A percentile compares a stretch with the other conserved stretches of the same genome.
These are phyloP conservation scores for Blastobotrys robertii DNA, from an alignment of 805 yeast species.

Conservation along the genomic window DNA sequence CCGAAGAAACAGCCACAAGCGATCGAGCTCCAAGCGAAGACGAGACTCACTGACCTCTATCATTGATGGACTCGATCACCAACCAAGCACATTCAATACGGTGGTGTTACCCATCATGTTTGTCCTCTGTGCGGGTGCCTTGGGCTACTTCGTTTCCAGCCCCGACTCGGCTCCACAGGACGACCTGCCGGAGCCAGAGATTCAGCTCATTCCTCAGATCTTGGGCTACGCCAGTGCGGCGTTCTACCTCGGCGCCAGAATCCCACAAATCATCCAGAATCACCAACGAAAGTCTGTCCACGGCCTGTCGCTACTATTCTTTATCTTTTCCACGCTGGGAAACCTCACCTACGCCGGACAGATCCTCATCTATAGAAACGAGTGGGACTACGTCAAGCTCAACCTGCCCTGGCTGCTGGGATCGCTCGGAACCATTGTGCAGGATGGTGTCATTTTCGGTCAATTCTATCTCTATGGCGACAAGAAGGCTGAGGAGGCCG, in stretches of 20 bases:
- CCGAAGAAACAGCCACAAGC: constrained; percentile 21
- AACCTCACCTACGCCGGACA: constrained; percentile 69
- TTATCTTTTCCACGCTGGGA: constrained; percentile 64
- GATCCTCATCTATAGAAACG: constrained; percentile 56
- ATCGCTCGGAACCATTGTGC: constrained; percentile 64
- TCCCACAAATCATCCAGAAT: constrained; percentile 84
- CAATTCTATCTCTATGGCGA: constrained; percentile 56
- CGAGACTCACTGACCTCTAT: constrained; percentile 46
- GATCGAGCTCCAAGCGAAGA: constrained; percentile 24
- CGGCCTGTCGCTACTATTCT: constrained; percentile 78
- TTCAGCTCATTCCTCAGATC: constrained; percentile 41
- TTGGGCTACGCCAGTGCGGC: constrained; percentile 63
- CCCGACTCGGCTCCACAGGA: constrained; percentile 14
- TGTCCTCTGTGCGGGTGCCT: constrained; percentile 51
- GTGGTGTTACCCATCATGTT: constrained; percentile 46
- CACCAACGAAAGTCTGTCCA: constrained; percentile 65
- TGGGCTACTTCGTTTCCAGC: constrained; percentile 46
- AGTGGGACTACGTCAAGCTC: constrained; percentile 45
- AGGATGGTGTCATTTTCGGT: constrained; percentile 53
- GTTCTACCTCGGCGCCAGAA: constrained; percentile 60
- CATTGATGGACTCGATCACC: constrained; percentile 29
- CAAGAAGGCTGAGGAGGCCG: not conserved
- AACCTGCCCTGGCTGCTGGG: constrained; percentile 75
- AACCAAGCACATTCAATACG: too few species aligned
- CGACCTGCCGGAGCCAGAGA: constrained; percentile 18